phyloP scores from a whole-genome alignment of 352 stramenopile species.

The Globisporangium alternatum region DNA sequence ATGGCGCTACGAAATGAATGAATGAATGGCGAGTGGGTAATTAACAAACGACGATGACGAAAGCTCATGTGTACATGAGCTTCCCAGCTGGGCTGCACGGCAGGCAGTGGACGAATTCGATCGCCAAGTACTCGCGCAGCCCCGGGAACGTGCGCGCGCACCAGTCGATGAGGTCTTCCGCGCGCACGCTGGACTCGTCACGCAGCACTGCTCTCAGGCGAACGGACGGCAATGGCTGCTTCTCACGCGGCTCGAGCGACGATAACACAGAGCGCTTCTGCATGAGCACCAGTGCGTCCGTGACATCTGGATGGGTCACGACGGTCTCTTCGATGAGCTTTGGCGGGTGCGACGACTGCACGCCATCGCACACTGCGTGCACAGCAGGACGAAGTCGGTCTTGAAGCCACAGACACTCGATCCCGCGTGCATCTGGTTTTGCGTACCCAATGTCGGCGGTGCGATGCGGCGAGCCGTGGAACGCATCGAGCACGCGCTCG shows the following conservation, averaged over 20 bases:
- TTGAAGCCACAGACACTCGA: conserved; percentile 62
- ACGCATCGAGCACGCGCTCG: conserved; percentile 40
- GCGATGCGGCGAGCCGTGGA: conserved; percentile 34
- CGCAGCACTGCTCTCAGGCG: conserved; percentile 36
- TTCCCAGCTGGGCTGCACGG: conserved; percentile 83
- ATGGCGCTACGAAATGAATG: not conserved
- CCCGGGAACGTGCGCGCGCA: conserved; percentile 33
- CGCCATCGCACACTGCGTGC: conserved; percentile 29
- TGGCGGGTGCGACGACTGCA: conserved; percentile 24
- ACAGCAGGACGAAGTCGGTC: conserved; percentile 52
- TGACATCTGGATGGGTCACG: conserved; percentile 36
- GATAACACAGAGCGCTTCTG: conserved; percentile 18
- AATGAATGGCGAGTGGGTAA: not conserved
- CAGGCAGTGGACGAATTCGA: conserved; percentile 64
- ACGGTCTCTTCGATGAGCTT: conserved; percentile 42
- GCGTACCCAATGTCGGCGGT: conserved; percentile 59
- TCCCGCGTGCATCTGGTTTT: conserved; percentile 13
- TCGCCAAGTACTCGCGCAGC: conserved; percentile 29
- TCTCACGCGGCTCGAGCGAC: not conserved
- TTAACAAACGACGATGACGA: not conserved
- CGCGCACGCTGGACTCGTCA: conserved; percentile 18
- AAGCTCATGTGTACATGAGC: conserved; percentile 71
- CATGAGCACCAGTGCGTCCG: conserved; percentile 52
- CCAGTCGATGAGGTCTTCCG: conserved; percentile 36
- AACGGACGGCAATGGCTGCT: conserved; percentile 16